Base-by-base conservation (phyloP, 768 basidiomycete genomes). In the Ephemerocybe angulata region DNA sequence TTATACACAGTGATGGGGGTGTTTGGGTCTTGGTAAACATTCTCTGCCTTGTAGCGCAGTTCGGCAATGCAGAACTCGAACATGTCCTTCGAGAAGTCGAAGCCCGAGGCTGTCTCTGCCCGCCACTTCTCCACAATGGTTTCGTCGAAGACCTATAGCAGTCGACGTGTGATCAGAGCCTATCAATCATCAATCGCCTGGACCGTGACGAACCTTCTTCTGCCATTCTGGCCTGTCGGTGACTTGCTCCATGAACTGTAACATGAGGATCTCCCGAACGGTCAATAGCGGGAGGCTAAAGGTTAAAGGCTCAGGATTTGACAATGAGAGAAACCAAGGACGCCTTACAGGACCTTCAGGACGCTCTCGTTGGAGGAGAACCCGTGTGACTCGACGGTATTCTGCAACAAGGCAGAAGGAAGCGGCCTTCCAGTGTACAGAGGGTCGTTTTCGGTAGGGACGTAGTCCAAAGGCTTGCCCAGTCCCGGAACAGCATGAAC, bases 191-290 rank as follows among this genome's bases (percentile, higher is more conserved):
- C 19, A 13, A 31, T n/a, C 10, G 22, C 43, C 0, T 24, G 13
- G 22, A 21, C 2, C 24, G 21, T 3, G 24, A n/a, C 17, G 15
- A 67, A n/a, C 72, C 60, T 74, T 71, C 35, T 47, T 44, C 40
- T 69, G 52, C 73, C 72, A 73, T 8, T 69, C 63, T 0, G 60
- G 53, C 56, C 73, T 71, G 43, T 74, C 71, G 1, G 72, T 72
- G 12, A 70, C 52, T 27, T 42, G 50, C 54, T 73, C 70, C 71
- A 74, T 73, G 38, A 74, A 61, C 10, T 61, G 65, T 15, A 71
- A 52, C 73, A 72, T 74, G 3, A 60, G 58, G 13, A 70, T 57
- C 50, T 72, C 71, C 12, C 70, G 67, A 3, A 69, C 46, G 0
- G 70, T 68, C 2, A 56, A 61, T 41, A 66, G 31, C 10, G 54